A percentile compares a stretch with the other conserved stretches of the same genome.
Conservation (phyloP, 257 asterid species). For the Mitragyna speciosa region DNA sequence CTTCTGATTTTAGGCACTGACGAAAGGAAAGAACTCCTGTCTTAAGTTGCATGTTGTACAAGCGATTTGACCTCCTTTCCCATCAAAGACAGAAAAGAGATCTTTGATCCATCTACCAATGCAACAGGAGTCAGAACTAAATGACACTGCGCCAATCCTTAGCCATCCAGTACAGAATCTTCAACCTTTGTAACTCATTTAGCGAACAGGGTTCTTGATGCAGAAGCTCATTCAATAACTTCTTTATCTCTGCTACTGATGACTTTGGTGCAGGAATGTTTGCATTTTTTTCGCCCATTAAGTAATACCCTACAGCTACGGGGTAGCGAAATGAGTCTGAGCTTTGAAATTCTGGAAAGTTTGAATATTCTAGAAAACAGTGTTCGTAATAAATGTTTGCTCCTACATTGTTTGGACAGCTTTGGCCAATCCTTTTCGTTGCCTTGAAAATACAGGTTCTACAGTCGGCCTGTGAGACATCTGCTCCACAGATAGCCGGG, state of each 20-base stretch:
- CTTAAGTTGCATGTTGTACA: background rate
- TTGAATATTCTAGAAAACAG: background rate
- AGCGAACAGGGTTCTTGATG: background rate
- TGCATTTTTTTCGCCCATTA: background rate
- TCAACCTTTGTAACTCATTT: background rate
- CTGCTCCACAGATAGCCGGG: background rate
- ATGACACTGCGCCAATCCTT: conserved; percentile 8
- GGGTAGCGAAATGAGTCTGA: background rate
- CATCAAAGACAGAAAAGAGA: background rate
- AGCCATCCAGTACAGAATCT: background rate
- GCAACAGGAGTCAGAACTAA: conserved; percentile 3
- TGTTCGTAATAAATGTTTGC: background rate
- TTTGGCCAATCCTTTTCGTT: background rate
- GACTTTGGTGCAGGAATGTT: background rate
- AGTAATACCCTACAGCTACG: background rate
- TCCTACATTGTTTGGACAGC: background rate
- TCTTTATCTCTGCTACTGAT: background rate
- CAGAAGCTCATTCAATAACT: background rate
- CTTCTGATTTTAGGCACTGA: background rate
- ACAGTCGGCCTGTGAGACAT: background rate
- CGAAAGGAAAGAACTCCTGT: background rate
- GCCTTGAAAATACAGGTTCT: background rate
- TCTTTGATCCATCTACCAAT: background rate
- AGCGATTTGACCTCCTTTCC: background rate
- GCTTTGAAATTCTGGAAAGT: no score